Percentiles rank a stretch among this genome's conserved stretches.
Conservation (phyloP, 805 yeast genomes). For the Candida sonorensis region DNA sequence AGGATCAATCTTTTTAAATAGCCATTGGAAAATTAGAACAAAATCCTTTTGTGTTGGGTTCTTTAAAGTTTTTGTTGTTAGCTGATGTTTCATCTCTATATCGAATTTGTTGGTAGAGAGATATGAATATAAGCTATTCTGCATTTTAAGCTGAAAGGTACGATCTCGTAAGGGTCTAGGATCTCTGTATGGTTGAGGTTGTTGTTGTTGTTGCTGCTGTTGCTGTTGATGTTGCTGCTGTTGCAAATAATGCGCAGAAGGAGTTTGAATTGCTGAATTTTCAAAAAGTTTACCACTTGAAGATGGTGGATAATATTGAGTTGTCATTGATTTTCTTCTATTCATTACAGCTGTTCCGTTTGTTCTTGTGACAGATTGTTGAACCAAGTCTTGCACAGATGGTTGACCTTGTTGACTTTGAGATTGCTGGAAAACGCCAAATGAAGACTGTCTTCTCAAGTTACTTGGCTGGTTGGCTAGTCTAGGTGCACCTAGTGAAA, state of each 20-base stretch:
- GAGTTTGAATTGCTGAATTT: constrained; percentile 13
- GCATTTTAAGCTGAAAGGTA: constrained; percentile 56
- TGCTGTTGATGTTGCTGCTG: neutral
- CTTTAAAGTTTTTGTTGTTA: constrained; percentile 56
- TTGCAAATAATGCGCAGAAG: constrained; percentile 4
- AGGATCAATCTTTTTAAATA: constrained; percentile 74
- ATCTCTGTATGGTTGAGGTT: constrained; percentile 31
- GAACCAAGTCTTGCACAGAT: constrained; percentile 22
- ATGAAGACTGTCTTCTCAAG: constrained; percentile 20
- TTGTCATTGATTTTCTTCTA: constrained; percentile 12
- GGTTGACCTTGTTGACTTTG: constrained; percentile 7
- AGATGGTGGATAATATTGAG: constrained; percentile 12
- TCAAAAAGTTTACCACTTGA: constrained; percentile 17
- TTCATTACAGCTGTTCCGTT: constrained; percentile 6
- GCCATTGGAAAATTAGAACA: constrained; percentile 68
- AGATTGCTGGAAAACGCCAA: constrained; percentile 13
- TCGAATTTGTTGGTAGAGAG: constrained; percentile 62
- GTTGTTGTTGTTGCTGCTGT: constrained; percentile 1
- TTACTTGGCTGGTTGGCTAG: constrained; percentile 18
- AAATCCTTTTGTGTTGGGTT: constrained; percentile 88
- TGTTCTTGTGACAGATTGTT: constrained; percentile 21
- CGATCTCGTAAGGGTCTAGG: constrained; percentile 76
- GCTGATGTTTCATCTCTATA: constrained; percentile 62
- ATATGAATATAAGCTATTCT: constrained; percentile 62
- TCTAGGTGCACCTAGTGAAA: constrained; percentile 25